Evolutionary conservation across 305 asterid genomes (phyloP).

Genomic region (Fraxinus nigra): DNA sequence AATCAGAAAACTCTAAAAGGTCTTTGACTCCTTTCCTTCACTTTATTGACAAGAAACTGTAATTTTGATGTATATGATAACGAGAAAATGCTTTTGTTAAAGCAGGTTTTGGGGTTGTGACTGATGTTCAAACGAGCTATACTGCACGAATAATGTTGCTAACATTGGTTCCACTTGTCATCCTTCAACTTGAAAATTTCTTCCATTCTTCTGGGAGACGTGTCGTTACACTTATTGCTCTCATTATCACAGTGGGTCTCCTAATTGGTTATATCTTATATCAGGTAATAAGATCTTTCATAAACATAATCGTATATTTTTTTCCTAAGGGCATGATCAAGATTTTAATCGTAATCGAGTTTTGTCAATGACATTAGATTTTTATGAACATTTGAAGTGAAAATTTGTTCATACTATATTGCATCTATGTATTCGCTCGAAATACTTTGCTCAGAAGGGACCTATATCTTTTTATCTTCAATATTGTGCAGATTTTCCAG

Average conservation of each 20-base stretch:
- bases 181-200: slow-evolving; percentile 35
- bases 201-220: not conserved
- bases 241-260: slow-evolving; percentile 38
- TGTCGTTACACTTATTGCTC: slow-evolving; percentile 38
- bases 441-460: not conserved
- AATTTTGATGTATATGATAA: not conserved
- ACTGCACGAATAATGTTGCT: slow-evolving; percentile 62
- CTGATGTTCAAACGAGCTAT: slow-evolving; percentile 60
- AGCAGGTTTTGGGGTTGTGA: slow-evolving; percentile 54
- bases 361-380: too few relatives aligned
- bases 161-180: slow-evolving; percentile 51
- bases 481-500: slow-evolving; percentile 16
- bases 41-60: not conserved
- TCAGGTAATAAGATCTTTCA: slow-evolving; percentile 35
- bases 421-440: not conserved
- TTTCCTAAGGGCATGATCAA: not conserved
- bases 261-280: slow-evolving; percentile 43
- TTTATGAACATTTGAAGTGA: not conserved
- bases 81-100: not conserved
- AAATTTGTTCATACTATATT: not conserved
- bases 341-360: not conserved
- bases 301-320: too few relatives aligned
- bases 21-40: not conserved
- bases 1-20: slow-evolving; percentile 24
- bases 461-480: not conserved